Percentiles rank a stretch among this genome's conserved stretches.
Evolutionary conservation across 345 rosid genomes (phyloP).

Genomic region (Erucastrum elatum): DNA sequence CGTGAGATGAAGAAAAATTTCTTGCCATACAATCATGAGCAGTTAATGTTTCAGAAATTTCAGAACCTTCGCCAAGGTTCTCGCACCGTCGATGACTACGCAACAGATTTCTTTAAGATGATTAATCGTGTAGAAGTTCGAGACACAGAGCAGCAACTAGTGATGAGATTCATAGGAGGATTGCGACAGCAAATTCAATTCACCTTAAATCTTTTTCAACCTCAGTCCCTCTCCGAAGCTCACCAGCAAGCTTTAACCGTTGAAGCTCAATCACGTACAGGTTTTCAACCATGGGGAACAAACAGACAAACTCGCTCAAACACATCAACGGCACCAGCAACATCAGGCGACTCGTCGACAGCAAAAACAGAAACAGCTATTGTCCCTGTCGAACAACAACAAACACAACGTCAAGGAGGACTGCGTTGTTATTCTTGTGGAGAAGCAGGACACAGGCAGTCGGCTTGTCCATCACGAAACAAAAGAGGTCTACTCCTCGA

Average conservation of each 20-base stretch:
- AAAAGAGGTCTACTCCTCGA: no score
- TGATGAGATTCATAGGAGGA: neutral
- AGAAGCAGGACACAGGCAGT: no score
- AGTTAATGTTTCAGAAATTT: no score
- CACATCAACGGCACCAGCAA: no score
- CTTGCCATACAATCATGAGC: neutral
- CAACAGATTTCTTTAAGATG: neutral
- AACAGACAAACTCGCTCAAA: no score
- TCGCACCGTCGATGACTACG: neutral
- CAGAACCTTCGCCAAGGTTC: no score
- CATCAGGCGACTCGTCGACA: no score
- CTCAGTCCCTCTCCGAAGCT: neutral
- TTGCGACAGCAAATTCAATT: neutral
- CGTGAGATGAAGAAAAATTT: neutral
- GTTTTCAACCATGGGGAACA: neutral
- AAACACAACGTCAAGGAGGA: no score
- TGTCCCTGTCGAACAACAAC: no score
- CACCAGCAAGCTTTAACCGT: neutral
- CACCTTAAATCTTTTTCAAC: neutral
- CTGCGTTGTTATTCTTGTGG: no score
- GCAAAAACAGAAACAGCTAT: no score
- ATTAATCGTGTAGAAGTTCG: neutral
- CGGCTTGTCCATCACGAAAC: no score
- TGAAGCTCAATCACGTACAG: neutral
- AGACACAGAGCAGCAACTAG: neutral